These are phyloP conservation scores for Tarenaya hassleriana DNA, from an alignment of 345 rosid genomes.

Conservation along the genomic window DNA sequence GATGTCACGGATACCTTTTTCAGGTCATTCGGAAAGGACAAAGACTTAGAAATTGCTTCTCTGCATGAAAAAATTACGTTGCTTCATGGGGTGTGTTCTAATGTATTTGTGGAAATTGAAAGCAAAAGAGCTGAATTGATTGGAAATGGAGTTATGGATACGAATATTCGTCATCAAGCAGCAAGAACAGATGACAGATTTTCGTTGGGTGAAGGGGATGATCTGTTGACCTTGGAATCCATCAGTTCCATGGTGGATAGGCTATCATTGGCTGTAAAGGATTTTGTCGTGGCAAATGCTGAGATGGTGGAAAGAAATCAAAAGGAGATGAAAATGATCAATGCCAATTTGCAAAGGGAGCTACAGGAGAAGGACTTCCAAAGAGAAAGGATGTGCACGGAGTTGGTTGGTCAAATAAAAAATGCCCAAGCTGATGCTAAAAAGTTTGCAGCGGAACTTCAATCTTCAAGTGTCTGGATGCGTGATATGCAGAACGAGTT, in stretches of 20 bases:
- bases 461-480: slow-evolving; percentile 45
- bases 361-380: slow-evolving; percentile 90
- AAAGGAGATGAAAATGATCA: slow-evolving; percentile 61
- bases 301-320: slow-evolving; percentile 42
- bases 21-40: slow-evolving; percentile 43
- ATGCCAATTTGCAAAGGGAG: slow-evolving; percentile 71
- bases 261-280: slow-evolving; percentile 44
- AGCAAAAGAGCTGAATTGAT: slow-evolving; percentile 41
- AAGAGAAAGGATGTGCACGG: slow-evolving; percentile 70
- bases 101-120: slow-evolving; percentile 58
- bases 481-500: slow-evolving; percentile 54
- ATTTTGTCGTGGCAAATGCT: slow-evolving; percentile 39
- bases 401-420: slow-evolving; percentile 83
- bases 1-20: slow-evolving; percentile 34
- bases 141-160: slow-evolving; percentile 30
- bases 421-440: slow-evolving; percentile 74
- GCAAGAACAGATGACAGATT: slow-evolving; percentile 19
- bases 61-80: slow-evolving; percentile 44
- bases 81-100: slow-evolving; percentile 66
- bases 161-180: slow-evolving; percentile 31
- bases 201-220: slow-evolving; percentile 23
- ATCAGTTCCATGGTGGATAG: slow-evolving; percentile 46
- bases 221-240: slow-evolving; percentile 46
- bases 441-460: slow-evolving; percentile 53
- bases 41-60: slow-evolving; percentile 42